Evolutionary conservation across 2,329 filamentous ascomycete genomes (phyloP).

Genomic region (Neoscytalidium dimidiatum): DNA sequence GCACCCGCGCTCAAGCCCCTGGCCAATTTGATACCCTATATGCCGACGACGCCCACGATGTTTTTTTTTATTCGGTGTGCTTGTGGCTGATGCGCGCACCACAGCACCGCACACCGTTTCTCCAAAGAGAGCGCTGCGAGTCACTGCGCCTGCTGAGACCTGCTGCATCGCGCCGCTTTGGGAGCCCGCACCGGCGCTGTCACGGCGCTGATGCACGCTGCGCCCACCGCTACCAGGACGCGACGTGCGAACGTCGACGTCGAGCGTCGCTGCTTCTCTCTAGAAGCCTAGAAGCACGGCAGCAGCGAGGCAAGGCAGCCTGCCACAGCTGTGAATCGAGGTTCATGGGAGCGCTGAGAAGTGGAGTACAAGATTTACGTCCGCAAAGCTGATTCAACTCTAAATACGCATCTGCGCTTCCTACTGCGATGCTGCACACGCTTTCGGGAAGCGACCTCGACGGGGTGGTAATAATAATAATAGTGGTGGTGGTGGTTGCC

Average conservation of each 20-base stretch:
- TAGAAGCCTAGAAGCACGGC: too few relatives aligned
- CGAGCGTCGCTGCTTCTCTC: too few relatives aligned
- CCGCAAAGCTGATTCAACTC: too few relatives aligned
- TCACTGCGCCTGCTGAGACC: conserved; percentile 2
- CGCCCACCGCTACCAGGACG: background rate
- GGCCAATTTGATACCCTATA: conserved; percentile 19
- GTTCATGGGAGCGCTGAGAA: too few relatives aligned
- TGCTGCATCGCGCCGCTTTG: conserved; percentile 10
- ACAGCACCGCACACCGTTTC: background rate
- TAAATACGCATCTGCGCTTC: too few relatives aligned
- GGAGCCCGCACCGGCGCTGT: background rate
- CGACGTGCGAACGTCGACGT: background rate
- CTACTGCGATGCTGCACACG: too few relatives aligned
- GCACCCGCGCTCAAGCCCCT: conserved; percentile 8
- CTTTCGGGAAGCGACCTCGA: too few relatives aligned
- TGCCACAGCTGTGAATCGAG: too few relatives aligned
- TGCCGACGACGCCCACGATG: conserved; percentile 16
- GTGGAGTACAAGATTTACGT: too few relatives aligned
- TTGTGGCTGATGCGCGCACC: conserved; percentile 8
- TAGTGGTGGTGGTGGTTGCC: background rate
- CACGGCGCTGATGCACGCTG: background rate
- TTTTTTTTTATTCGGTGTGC: too few relatives aligned
- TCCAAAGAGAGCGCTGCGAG: conserved; percentile 3
- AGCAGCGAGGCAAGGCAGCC: too few relatives aligned
- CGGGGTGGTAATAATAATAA: too few relatives aligned